phyloP scores from a whole-genome alignment of 352 stramenopile genomes.

The Phytopythium ostracodes region DNA sequence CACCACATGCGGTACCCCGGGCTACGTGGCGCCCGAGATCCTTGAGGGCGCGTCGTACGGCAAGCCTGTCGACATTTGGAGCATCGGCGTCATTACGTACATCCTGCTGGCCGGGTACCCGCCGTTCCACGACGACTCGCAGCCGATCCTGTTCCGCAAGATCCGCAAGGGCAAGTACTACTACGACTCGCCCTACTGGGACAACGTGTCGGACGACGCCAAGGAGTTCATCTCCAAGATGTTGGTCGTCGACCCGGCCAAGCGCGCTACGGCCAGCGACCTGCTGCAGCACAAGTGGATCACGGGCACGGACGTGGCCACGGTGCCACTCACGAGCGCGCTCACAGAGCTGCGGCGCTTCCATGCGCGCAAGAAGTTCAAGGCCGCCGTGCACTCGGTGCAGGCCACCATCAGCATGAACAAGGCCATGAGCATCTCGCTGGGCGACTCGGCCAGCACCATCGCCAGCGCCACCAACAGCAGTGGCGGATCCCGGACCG shows the following conservation, averaged over 20 bases:
- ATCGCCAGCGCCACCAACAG: constrained; percentile 5
- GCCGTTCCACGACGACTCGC: constrained; percentile 93
- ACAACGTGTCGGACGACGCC: constrained; percentile 84
- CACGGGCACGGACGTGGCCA: constrained; percentile 57
- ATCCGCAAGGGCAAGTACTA: constrained; percentile 86
- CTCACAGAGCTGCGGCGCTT: constrained; percentile 77
- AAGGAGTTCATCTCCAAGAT: constrained; percentile 89
- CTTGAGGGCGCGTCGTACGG: constrained; percentile 77
- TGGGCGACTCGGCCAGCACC: constrained; percentile 13
- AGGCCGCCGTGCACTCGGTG: constrained; percentile 74
- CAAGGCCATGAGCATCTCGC: constrained; percentile 44
- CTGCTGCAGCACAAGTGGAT: constrained; percentile 79
- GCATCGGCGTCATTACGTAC: constrained; percentile 84
- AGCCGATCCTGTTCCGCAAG: constrained; percentile 89
- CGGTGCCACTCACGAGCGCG: constrained; percentile 67
- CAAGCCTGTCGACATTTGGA: constrained; percentile 86
- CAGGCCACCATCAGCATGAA: constrained; percentile 82
- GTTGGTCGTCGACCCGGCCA: constrained; percentile 76
- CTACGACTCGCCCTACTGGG: constrained; percentile 88
- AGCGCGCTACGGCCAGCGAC: constrained; percentile 52
- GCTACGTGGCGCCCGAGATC: constrained; percentile 85
- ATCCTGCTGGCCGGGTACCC: constrained; percentile 87
- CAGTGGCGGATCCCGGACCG: not conserved
- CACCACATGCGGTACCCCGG: constrained; percentile 72
- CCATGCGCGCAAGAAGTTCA: constrained; percentile 81